Evolutionary conservation across 129 eudicot genomes (phyloP), one percentile per base, ranked within the genome.

Genomic region (Flaveria ramosissima): DNA sequence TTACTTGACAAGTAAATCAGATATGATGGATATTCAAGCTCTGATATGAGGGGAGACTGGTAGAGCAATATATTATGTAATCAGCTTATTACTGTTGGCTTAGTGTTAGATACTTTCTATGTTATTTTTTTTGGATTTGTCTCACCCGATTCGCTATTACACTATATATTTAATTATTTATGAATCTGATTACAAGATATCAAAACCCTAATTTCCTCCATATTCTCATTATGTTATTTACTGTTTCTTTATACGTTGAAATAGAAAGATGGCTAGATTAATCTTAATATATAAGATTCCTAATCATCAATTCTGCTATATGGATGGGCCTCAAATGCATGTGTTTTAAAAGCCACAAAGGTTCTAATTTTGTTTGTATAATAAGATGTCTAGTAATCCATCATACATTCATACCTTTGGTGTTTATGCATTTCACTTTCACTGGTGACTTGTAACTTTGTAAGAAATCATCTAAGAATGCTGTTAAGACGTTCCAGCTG

Each of bases 391-490:
- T 63, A 27, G 62, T 51, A 75, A 62, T 27, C 12, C 41, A 63
- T 46, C 32, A 17, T 72, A 64, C 46, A 27, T 42, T 46, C 19
- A 17, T 55, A 64, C 27, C 19, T 23, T 51, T 63, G 9, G 59
- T 56, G 60, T 65, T 48, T 47, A 17, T 50, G 36, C 20, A 23
- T 52, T 76, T 19, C 39, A 13, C 59, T 52, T 76, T 13, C 39
- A 13, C 47, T 41, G 15, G 27, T 17, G 48, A 41, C 71, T 36
- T 68, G 53, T 45, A 10, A 45, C 50, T 45, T 36, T 45, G 50
- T 50, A 69, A 20, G 81, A 39, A 56, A 41, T 77, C 75, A 41
- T 16, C 4, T 56, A 55, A 24, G 21, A 77, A 17, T 55, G 16
- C 43, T 77, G 36, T 21, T 41, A 24, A 16, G 46, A 41, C 47